Conservation (phyloP, 108 stramenopile genomes). For the Conticribra guillardii region DNA sequence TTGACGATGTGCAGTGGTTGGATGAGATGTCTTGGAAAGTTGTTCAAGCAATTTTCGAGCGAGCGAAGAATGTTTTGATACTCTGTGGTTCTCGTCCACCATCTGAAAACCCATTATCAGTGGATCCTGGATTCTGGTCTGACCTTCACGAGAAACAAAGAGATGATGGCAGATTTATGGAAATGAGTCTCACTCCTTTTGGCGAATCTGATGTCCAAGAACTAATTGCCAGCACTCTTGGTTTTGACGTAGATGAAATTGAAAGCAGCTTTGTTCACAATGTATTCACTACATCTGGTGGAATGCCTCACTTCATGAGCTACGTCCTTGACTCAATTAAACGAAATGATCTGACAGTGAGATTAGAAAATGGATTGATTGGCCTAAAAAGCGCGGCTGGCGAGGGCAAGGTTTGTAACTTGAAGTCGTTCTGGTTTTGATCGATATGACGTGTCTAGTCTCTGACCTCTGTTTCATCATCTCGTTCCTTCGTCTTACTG, state of each 20-base stretch:
- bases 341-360: constrained; percentile 40
- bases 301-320: constrained; percentile 70
- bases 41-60: constrained; percentile 50
- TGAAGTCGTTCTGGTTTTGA: too few species aligned
- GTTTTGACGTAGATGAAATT: constrained; percentile 43
- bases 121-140: constrained; percentile 56
- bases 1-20: constrained; percentile 71
- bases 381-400: constrained; percentile 30
- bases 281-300: constrained; percentile 59
- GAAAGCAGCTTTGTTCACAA: constrained; percentile 47
- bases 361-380: constrained; percentile 45
- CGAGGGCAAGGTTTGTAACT: constrained; percentile 28
- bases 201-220: constrained; percentile 50
- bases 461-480: neutral
- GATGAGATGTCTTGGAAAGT: constrained; percentile 77
- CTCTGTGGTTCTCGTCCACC: constrained; percentile 54
- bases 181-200: constrained; percentile 55
- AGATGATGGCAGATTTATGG: constrained; percentile 39
- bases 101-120: constrained; percentile 28
- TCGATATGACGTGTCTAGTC: too few species aligned
- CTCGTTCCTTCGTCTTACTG: neutral
- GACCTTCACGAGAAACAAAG: constrained; percentile 32
- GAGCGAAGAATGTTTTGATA: constrained; percentile 60
- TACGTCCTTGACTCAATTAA: constrained; percentile 69
- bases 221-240: constrained; percentile 54